Percentiles rank a stretch among this genome's conserved stretches.
Conservation (phyloP, 345 rosid genomes). For the Populus euphratica region DNA sequence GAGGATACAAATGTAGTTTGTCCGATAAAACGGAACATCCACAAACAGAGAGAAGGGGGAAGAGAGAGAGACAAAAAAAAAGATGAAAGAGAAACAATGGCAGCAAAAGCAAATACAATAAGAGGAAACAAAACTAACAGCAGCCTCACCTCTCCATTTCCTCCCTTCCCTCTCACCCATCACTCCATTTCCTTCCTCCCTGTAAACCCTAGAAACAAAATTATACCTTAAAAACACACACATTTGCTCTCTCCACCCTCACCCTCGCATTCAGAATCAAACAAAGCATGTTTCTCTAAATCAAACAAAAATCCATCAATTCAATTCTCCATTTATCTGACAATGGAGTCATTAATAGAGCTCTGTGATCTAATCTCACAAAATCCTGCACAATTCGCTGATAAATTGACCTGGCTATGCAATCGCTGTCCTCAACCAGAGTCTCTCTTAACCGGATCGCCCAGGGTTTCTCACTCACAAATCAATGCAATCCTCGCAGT, state of each 20-base stretch:
- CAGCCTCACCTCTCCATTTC: background rate
- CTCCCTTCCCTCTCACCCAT: background rate
- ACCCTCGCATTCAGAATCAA: background rate
- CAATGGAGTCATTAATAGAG: constrained; percentile 82
- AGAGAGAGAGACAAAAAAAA: background rate
- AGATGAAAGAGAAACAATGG: constrained; percentile 6
- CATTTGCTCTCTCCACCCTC: background rate
- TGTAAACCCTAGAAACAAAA: constrained; percentile 13
- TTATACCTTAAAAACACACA: background rate
- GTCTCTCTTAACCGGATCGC: constrained; percentile 51
- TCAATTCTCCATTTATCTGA: background rate
- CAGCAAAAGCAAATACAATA: background rate
- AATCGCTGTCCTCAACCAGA: constrained; percentile 84
- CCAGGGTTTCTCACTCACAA: constrained; percentile 76
- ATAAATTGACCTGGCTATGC: constrained; percentile 85
- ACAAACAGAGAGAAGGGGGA: background rate
- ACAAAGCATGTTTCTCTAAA: background rate
- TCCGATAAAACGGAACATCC: background rate
- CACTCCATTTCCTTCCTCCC: background rate
- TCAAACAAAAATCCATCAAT: background rate
- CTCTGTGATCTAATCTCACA: constrained; percentile 76
- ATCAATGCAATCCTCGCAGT: constrained; percentile 87
- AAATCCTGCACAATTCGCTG: constrained; percentile 72
- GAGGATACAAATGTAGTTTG: background rate
- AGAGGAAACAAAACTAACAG: constrained; percentile 1